Base-by-base conservation (phyloP, 768 basidiomycete genomes). In the Auricularia sp. region DNA sequence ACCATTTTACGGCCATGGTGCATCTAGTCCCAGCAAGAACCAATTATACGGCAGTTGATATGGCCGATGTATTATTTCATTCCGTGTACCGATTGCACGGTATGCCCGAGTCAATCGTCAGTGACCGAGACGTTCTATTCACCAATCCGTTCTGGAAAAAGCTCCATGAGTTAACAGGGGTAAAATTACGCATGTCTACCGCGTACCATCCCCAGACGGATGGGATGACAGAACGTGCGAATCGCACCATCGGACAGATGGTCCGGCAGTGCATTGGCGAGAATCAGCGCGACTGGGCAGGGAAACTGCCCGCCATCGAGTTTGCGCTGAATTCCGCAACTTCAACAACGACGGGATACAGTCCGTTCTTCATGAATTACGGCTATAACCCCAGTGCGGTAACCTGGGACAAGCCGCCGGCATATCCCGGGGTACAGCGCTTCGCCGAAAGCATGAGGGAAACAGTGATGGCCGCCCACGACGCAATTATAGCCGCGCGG, bases 121-220 rank as follows among this genome's bases (percentile, higher is more conserved):
- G 73, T 36, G 77, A 79, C 51, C 58, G 73, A 18, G 72, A 74
- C 34, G 65, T 71, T 1, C 71, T 76, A 36, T 81, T 79, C 68
- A 78, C 72, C 63, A 61, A 68, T 62, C 64, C 64, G 18, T 78
- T 77, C 67, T 78, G 78, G 77, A 61, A 56, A 3, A 69, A 71
- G 33, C 58, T 69, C 0, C 71, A 79, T 47, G 44, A 61, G 11
- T 29, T 74, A 0, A 16, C 77, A 4, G 74, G 77, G 1, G 67
- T 73, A 14, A 39, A 71, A 35, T 67, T 78, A 0, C 59, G 63
- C 34, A 70, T 70, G 3, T 77, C 74, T 2, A 79, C 78, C 0
- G 76, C 78, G 0, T 82, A 77, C 64, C 81, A 82, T 56, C 80
- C 79, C 0, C 73, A 81, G 67, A 76, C 78, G 2, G 76, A 81